Evolutionary conservation across 1,139 yeast genomes (phyloP).

Genomic region (Pichia sp.): DNA sequence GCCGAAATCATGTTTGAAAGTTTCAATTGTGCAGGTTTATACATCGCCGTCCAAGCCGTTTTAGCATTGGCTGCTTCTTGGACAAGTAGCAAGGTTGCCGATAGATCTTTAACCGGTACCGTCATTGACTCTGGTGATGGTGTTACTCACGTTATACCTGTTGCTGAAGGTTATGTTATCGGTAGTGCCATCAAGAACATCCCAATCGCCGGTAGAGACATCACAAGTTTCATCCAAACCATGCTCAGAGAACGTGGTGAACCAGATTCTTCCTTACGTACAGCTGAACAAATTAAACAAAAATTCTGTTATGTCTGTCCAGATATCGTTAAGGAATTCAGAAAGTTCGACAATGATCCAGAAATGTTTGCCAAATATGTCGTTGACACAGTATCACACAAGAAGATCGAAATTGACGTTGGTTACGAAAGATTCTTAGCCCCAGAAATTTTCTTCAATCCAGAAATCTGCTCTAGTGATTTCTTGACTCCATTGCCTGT

Average conservation of each 20-base stretch:
- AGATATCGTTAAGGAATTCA: constrained; percentile 79
- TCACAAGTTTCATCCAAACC: constrained; percentile 98
- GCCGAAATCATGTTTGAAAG: constrained; percentile 99
- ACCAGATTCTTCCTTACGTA: constrained; percentile 96
- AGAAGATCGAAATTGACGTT: constrained; percentile 98
- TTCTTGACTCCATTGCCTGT: constrained; percentile 98
- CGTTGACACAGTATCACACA: too few relatives aligned
- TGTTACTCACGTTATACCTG: constrained; percentile 99
- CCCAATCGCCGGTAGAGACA: constrained; percentile 99
- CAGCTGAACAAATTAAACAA: constrained; percentile 99
- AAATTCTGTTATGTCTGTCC: constrained; percentile 86
- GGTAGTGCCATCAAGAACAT: constrained; percentile 99
- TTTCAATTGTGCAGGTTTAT: constrained; percentile 98
- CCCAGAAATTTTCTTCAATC: constrained; percentile 99
- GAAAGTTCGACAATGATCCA: constrained; percentile 98
- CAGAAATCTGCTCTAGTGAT: too few relatives aligned
- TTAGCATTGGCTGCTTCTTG: constrained; percentile 98
- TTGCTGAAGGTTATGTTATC: constrained; percentile 98
- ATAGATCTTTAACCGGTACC: too few relatives aligned
- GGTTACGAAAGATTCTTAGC: constrained; percentile 99
- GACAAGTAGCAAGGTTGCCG: too few relatives aligned
- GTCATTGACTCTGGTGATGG: constrained; percentile 99
- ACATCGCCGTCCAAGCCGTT: constrained; percentile 98
- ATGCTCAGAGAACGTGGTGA: constrained; percentile 98
- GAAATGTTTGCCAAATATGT: constrained; percentile 98